A percentile compares a stretch with the other conserved stretches of the same genome.
phyloP scores from a whole-genome alignment of 129 eudicot genomes.

The Tanacetum coccineum region DNA sequence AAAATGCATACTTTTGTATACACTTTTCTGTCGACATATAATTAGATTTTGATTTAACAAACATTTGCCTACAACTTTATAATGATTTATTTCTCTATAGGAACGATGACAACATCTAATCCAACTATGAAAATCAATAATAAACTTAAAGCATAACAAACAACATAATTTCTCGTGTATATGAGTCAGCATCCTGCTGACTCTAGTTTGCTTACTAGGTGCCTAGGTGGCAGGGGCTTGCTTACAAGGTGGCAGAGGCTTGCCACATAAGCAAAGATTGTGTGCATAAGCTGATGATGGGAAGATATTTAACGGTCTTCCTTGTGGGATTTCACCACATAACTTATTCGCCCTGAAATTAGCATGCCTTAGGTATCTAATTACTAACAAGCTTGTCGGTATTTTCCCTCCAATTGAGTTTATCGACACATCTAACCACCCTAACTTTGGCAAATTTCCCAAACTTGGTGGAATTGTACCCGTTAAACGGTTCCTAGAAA shows the following conservation, averaged over 20 bases:
- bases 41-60: slow-evolving; percentile 15
- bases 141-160: slow-evolving; percentile 8
- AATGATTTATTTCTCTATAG: slow-evolving; percentile 25
- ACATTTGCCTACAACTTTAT: slow-evolving; percentile 25
- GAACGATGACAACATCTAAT: slow-evolving; percentile 23
- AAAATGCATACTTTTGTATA: slow-evolving; percentile 24
- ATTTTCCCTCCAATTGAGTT: slow-evolving; percentile 62
- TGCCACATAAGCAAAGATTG: slow-evolving; percentile 89
- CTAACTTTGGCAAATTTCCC: slow-evolving; percentile 55
- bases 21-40: neutral
- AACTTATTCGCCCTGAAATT: slow-evolving; percentile 71
- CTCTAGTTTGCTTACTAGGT: slow-evolving; percentile 61
- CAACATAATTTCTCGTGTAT: slow-evolving; percentile 8
- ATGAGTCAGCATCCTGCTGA: slow-evolving; percentile 69
- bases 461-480: slow-evolving; percentile 81
- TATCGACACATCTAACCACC: slow-evolving; percentile 78
- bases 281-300: slow-evolving; percentile 76
- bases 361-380: slow-evolving; percentile 57
- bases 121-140: slow-evolving; percentile 13
- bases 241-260: slow-evolving; percentile 87
- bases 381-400: slow-evolving; percentile 59
- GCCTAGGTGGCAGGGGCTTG: slow-evolving; percentile 25
- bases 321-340: slow-evolving; percentile 90
- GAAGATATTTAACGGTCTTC: slow-evolving; percentile 77
- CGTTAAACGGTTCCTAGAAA: slow-evolving; percentile 57